Percentiles rank a stretch among this genome's conserved stretches.
Conservation (phyloP, 305 asterid species). For the Solanum aculeatissimum region DNA sequence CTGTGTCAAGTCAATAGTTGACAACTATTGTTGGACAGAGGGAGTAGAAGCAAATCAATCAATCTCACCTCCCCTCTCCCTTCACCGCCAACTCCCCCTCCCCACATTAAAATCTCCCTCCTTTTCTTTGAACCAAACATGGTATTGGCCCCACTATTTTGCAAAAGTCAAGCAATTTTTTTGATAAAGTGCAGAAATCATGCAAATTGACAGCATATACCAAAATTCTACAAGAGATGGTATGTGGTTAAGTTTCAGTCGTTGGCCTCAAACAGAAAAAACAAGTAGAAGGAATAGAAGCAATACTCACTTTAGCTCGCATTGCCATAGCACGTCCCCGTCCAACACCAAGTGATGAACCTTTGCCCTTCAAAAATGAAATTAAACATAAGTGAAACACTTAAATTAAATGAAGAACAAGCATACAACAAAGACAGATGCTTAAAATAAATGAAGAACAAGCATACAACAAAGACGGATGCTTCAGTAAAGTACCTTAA, state of each 20-base stretch:
- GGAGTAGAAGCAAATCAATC: not conserved
- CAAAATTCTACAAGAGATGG: not conserved
- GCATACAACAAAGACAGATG: not conserved
- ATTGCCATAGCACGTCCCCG: constrained; percentile 86
- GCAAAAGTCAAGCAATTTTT: not conserved
- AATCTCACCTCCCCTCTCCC: not conserved
- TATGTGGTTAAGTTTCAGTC: not conserved
- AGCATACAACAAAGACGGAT: not conserved
- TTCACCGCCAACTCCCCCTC: not conserved
- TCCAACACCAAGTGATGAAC: constrained; percentile 76
- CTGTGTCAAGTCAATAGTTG: no score
- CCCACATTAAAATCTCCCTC: not conserved
- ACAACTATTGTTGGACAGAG: no score
- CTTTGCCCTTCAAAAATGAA: constrained; percentile 52
- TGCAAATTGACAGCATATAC: not conserved
- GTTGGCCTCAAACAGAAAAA: not conserved
- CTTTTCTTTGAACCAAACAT: not conserved
- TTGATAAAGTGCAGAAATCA: not conserved
- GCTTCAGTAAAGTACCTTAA: constrained; percentile 36
- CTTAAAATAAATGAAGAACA: not conserved
- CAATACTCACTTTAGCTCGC: constrained; percentile 63
- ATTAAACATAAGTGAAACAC: constrained; percentile 5
- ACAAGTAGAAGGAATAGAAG: not conserved
- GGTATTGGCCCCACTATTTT: not conserved
- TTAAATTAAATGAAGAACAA: not conserved